Evolutionary conservation across 2,329 filamentous ascomycete species (phyloP).

Genomic region (Phoma herbarum): DNA sequence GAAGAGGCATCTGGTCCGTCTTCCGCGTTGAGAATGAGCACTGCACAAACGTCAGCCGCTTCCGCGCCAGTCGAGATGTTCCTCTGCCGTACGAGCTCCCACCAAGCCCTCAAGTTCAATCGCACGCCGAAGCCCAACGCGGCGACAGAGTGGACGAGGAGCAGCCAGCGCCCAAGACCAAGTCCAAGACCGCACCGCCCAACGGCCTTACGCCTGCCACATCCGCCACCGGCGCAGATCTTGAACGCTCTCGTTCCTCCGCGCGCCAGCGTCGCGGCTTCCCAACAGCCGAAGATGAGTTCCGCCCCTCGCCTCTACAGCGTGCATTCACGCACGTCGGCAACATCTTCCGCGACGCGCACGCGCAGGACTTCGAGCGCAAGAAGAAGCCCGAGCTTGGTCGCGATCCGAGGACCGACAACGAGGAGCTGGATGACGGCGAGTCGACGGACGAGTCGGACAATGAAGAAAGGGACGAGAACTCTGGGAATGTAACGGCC

Average conservation of each 20-base stretch:
- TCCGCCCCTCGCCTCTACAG: slow-evolving; percentile 47
- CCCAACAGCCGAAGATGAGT: slow-evolving; percentile 21
- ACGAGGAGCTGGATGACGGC: slow-evolving; percentile 48
- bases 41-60: slow-evolving; percentile 80
- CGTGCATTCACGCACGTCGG: slow-evolving; percentile 63
- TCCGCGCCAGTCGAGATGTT: slow-evolving; percentile 88
- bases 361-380: slow-evolving; percentile 92
- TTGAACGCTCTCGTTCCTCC: slow-evolving; percentile 25
- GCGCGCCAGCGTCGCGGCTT: slow-evolving; percentile 33
- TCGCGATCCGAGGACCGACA: slow-evolving; percentile 40
- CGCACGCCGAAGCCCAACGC: slow-evolving; percentile 15
- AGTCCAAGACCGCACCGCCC: slow-evolving; percentile 12
- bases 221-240: slow-evolving; percentile 27
- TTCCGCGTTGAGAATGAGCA: slow-evolving; percentile 98
- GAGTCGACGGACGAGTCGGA: slow-evolving; percentile 33
- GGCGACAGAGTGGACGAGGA: slow-evolving; percentile 43
- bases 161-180: slow-evolving; percentile 26
- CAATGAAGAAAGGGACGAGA: slow-evolving; percentile 38
- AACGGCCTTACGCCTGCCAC: slow-evolving; percentile 19
- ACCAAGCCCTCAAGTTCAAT: slow-evolving; percentile 23
- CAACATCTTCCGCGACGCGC: slow-evolving; percentile 80
- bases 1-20: slow-evolving; percentile 88
- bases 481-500: slow-evolving; percentile 34
- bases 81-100: slow-evolving; percentile 78
- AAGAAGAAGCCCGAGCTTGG: slow-evolving; percentile 65